phyloP scores from a whole-genome alignment of 352 stramenopile genomes.

The Globisporangium carolinianum region DNA sequence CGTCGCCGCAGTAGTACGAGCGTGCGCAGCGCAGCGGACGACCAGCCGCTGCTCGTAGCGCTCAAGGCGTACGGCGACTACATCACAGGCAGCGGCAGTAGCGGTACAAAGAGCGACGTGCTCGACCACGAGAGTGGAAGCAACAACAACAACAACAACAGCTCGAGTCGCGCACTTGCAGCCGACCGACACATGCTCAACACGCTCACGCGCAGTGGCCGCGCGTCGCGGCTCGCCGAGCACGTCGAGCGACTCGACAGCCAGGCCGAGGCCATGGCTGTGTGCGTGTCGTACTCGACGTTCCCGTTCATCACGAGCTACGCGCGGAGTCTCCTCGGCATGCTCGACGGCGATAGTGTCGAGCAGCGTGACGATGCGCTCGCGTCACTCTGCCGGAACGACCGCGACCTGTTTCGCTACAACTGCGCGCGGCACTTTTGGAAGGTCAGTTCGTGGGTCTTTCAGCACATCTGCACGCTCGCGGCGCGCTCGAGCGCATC shows the following conservation, averaged over 20 bases:
- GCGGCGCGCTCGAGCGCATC: constrained; percentile 60
- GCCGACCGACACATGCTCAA: constrained; percentile 52
- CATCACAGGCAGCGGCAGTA: constrained; percentile 31
- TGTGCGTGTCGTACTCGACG: constrained; percentile 75
- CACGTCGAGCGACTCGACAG: constrained; percentile 68
- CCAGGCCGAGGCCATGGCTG: constrained; percentile 59
- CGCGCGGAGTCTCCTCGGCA: constrained; percentile 57
- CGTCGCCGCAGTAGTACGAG: constrained; percentile 14
- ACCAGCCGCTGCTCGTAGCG: constrained; percentile 52
- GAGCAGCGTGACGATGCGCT: constrained; percentile 39
- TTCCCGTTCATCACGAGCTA: constrained; percentile 86
- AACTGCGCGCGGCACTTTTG: constrained; percentile 63
- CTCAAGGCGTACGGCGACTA: constrained; percentile 70
- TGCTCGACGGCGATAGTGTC: constrained; percentile 60
- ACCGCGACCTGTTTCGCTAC: constrained; percentile 62
- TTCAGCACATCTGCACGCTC: constrained; percentile 77
- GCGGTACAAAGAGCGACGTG: constrained; percentile 17
- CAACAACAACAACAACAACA: neutral
- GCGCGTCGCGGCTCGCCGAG: constrained; percentile 41
- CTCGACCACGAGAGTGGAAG: constrained; percentile 19
- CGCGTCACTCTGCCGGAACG: constrained; percentile 37
- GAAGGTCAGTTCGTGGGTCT: constrained; percentile 75
- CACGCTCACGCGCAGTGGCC: constrained; percentile 57
- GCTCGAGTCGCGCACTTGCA: constrained; percentile 11
- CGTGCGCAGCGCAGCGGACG: constrained; percentile 25